These are phyloP conservation scores for Golubevia pallescens DNA, from an alignment of 1,284 basidiomycete genomes.

Conservation along the genomic window DNA sequence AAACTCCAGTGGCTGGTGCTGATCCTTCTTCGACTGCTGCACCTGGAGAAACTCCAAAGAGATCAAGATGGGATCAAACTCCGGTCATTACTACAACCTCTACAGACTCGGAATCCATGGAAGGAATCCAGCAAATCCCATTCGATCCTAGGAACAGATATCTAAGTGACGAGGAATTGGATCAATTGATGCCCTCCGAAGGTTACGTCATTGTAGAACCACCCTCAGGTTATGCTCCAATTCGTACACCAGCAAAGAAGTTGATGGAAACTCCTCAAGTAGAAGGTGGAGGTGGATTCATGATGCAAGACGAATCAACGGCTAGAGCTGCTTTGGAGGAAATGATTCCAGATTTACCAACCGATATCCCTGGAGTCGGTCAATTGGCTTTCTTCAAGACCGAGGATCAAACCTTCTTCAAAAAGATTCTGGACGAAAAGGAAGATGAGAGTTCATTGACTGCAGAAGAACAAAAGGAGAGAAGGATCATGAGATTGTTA, in stretches of 20 bases:
- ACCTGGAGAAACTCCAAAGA: constrained; percentile 71
- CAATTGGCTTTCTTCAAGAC: constrained; percentile 63
- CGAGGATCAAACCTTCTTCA: constrained; percentile 60
- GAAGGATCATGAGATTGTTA: constrained; percentile 99
- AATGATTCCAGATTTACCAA: constrained; percentile 56
- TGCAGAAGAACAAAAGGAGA: constrained; percentile 98
- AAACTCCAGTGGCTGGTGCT: constrained; percentile 75
- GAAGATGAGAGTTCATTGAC: constrained; percentile 76
- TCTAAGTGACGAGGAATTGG: constrained; percentile 57
- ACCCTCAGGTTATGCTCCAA: constrained; percentile 55
- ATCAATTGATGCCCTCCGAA: constrained; percentile 51
- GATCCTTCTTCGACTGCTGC: constrained; percentile 64
- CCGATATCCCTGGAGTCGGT: constrained; percentile 60
- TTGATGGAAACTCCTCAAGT: constrained; percentile 23
- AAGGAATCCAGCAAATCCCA: background rate
- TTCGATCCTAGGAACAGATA: constrained; percentile 38
- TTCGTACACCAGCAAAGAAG: constrained; percentile 44
- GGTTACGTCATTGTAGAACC: constrained; percentile 57
- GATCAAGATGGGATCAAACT: constrained; percentile 96
- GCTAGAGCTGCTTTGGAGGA: constrained; percentile 42
- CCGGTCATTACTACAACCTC: constrained; percentile 52
- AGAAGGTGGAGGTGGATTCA: constrained; percentile 36
- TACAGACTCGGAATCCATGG: background rate
- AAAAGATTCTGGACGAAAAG: constrained; percentile 75
- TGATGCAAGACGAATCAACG: constrained; percentile 51